These are phyloP conservation scores for Sphaerulina populicola DNA, from an alignment of 2,329 filamentous ascomycete genomes.

Conservation along the genomic window DNA sequence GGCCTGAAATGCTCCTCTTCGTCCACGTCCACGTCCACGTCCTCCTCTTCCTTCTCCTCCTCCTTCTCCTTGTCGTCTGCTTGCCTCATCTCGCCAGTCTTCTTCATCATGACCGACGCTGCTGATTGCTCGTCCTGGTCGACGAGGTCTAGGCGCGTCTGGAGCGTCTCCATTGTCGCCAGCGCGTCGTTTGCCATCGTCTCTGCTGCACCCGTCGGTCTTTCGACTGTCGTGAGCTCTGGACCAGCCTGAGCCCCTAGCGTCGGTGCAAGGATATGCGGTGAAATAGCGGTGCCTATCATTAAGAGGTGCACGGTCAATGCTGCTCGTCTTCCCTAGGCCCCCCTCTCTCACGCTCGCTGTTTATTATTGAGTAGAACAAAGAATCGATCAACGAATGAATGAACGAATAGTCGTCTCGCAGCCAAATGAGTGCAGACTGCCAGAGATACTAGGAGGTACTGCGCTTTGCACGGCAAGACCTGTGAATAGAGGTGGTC, in stretches of 20 bases:
- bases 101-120: background rate
- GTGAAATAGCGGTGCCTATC: background rate
- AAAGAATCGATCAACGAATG: conserved; percentile 1
- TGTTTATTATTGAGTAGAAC: background rate
- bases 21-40: background rate
- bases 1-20: background rate
- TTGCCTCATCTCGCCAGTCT: background rate
- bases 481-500: background rate
- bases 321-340: background rate
- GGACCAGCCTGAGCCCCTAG: conserved; percentile 8
- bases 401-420: background rate
- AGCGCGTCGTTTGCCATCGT: background rate
- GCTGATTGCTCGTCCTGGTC: background rate
- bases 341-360: background rate
- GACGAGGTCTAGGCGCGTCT: background rate
- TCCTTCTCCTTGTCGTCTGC: background rate
- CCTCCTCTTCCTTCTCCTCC: background rate
- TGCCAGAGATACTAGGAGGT: background rate
- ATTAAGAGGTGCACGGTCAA: background rate
- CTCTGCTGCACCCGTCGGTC: background rate
- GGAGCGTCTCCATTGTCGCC: background rate
- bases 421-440: conserved; percentile 8
- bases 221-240: background rate
- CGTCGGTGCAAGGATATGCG: conserved; percentile 2
- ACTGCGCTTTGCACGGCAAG: background rate